Evolutionary conservation across 768 basidiomycete species (phyloP), one percentile per base, ranked within the genome.

Genomic region (Cyclocybe aegerita): DNA sequence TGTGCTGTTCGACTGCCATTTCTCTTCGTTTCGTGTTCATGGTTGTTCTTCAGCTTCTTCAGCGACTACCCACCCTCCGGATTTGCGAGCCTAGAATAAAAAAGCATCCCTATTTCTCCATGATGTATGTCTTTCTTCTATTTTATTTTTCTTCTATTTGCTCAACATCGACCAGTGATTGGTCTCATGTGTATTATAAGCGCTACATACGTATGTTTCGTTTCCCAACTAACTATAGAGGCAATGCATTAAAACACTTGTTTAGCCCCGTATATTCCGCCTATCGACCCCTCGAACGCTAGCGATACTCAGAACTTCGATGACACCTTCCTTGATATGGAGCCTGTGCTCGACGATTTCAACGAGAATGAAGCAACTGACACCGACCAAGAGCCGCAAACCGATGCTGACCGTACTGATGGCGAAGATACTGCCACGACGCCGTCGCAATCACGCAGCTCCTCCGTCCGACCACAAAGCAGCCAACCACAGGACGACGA

Each of bases 221-320:
- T 7, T 59, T 57, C 17, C 48, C 39, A 39, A 46, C 9, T 33
- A 43, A 12, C 31, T 33, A 29, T 4, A 53, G 48, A 12, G 35
- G 29, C 36, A 37, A 52, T 49, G 23, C 33, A 46, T 33, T n/a
- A 29, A 49, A 9, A 11, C 14, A 15, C 36, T 12, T 53, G 23
- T 59, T 84, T 57, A 93, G 90, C 93, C 71, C 92, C 92, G 38
- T 93, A 94, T 77, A 92, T 93, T 63, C 93, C 92, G 11, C 88
- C 88, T 30, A 91, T 93, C 64, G 91, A 95, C 65, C 88, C 90
- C 15, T 82, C 82, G 38, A 92, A 96, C 70, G 94, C 94, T 53
- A 85, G 86, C 60, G 97, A 99, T 79, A 95, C 92, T 57, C 91
- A 92, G 67, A 98, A 98, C 71, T 99, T 98, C 68, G 96, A 98